Base-by-base conservation (phyloP, 306 rosid species). In the Begonia loranthoides region DNA sequence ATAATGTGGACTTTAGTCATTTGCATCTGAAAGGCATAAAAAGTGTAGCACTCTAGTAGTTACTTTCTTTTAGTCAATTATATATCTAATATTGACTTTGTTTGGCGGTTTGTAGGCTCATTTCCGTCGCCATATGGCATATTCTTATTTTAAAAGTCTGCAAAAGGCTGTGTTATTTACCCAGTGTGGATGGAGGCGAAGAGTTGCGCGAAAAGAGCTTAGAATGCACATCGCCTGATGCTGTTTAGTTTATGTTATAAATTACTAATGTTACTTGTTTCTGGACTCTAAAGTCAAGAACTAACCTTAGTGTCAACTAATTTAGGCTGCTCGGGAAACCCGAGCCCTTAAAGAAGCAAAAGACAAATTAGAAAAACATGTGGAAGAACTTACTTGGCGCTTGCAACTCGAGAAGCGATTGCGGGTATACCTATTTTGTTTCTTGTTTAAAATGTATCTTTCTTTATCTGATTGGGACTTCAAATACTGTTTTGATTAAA, bases 381-480 rank as follows among this genome's bases (percentile, higher is more conserved):
- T 92, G 56, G 99, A 92, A 77, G 99, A 92, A 70, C 99, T 92
- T 56, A 87, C 99, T 43, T 92, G 95, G 95, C 99, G 99, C 56
- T 76, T 92, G 71, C 99, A 92, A 69, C 78, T 92, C 45, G 99
- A 92, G 80, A 92, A 92, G 87, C 79, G 99, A 50, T 64, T 87
- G 58, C 79, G 99, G 68, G 99, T 43, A 24, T 1, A 24, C 1
- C 1, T 24, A 24, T 3, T 3, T 24, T 24, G 34, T 24, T 6
- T 24, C 34, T 24, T 24, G 4, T 24, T 24, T 24, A 3, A 24
- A 1, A 24, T 24, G 34, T 24, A 24, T 24, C 1, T 24, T 4
- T 24, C 34, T 24, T 24, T 6, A 24, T 24, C 34, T 24, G 34
- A 3, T 24, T 24, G 7, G 34, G 34, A 24, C 34, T 24, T 24